These are phyloP conservation scores for Aspergillus nanangensis DNA, from an alignment of 495 filamentous ascomycete species.

Conservation along the genomic window DNA sequence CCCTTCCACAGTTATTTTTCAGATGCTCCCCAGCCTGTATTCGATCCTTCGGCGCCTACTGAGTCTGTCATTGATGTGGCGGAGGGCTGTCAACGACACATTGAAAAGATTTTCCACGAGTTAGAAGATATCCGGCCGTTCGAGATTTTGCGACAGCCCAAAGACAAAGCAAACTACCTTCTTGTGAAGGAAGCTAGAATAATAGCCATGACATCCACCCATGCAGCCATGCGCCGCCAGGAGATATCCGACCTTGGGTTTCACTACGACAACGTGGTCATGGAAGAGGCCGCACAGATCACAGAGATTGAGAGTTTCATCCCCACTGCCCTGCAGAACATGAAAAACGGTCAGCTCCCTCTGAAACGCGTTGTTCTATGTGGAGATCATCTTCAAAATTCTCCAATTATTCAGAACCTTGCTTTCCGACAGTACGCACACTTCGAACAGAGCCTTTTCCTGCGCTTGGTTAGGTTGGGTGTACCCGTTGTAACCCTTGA, in stretches of 20 bases:
- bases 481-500: conserved; percentile 88
- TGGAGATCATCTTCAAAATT: conserved; percentile 96
- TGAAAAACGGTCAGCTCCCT: conserved; percentile 63
- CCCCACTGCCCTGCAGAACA: conserved; percentile 81
- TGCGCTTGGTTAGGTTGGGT: conserved; percentile 81
- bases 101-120: conserved; percentile 87
- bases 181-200: conserved; percentile 92
- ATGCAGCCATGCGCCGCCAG: conserved; percentile 93
- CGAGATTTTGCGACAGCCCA: conserved; percentile 80
- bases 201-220: conserved; percentile 96
- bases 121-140: conserved; percentile 92
- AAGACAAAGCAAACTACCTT: conserved; percentile 93
- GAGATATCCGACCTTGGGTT: conserved; percentile 92
- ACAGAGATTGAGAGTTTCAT: conserved; percentile 98
- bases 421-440: conserved; percentile 97
- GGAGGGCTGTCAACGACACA: conserved; percentile 83
- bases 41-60: conserved; percentile 57
- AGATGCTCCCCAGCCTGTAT: conserved; percentile 81
- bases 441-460: conserved; percentile 92
- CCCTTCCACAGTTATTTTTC: conserved; percentile 90
- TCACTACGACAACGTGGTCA: conserved; percentile 94
- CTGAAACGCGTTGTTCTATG: conserved; percentile 88
- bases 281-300: conserved; percentile 99
- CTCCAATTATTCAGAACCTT: conserved; percentile 89
- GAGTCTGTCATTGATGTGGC: conserved; percentile 73